A percentile compares a stretch with the other conserved stretches of the same genome.
phyloP scores from a whole-genome alignment of 2,329 filamentous ascomycete genomes.

The Blastomyces silverae region DNA sequence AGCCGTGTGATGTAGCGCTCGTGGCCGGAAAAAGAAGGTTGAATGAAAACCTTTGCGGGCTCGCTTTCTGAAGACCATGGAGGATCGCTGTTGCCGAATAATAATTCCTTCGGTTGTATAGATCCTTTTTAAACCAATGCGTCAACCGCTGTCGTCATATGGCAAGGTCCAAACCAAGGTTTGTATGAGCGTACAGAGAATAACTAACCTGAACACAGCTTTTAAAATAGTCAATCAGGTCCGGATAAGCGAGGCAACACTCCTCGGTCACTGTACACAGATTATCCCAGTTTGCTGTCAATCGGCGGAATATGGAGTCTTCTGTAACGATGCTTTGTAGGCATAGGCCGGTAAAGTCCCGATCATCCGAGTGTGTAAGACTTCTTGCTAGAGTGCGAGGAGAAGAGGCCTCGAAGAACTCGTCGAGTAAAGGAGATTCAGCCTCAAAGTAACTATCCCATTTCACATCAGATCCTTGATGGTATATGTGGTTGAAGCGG shows the following conservation, averaged over 20 bases:
- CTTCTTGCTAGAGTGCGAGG: conserved; percentile 31
- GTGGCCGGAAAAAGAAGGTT: conserved; percentile 3
- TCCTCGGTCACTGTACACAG: conserved; percentile 34
- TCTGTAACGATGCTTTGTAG: conserved; percentile 25
- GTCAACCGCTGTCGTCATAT: conserved; percentile 11
- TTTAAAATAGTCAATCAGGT: conserved; percentile 30
- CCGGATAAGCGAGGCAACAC: conserved; percentile 34
- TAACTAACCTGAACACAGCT: conserved; percentile 34
- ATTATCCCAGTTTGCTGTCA: conserved; percentile 30
- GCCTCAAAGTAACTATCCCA: conserved; percentile 34
- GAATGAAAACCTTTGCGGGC: conserved; percentile 14
- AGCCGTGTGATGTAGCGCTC: background rate
- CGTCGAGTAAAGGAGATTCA: conserved; percentile 31
- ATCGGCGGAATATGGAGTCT: conserved; percentile 22
- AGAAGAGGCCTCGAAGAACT: conserved; percentile 31
- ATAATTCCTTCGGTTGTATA: conserved; percentile 32
- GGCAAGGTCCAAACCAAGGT: background rate
- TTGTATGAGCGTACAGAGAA: background rate
- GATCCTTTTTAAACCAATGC: conserved; percentile 23
- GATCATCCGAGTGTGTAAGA: conserved; percentile 29
- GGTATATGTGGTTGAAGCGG: conserved; percentile 33
- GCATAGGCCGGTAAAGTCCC: conserved; percentile 29
- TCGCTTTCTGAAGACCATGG: conserved; percentile 33
- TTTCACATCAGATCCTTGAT: conserved; percentile 31
- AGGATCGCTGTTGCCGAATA: conserved; percentile 36